Conservation (phyloP, 768 basidiomycete species). For the Phaffia australis region DNA sequence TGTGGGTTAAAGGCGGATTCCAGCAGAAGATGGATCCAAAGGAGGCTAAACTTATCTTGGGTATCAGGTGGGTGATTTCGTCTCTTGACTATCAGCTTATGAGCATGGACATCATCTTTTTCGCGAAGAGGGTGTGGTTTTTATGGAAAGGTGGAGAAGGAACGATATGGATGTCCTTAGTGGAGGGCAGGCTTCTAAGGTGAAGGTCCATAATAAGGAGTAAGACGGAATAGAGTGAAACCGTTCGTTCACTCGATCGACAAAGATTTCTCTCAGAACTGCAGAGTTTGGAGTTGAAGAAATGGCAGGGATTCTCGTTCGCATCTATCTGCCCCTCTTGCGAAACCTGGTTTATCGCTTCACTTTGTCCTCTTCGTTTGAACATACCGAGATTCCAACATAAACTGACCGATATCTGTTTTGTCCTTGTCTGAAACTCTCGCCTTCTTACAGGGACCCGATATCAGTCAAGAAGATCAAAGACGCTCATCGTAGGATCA, state of each 20-base stretch:
- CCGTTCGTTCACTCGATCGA: neutral
- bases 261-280: neutral
- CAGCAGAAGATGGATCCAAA: slow-evolving; percentile 88
- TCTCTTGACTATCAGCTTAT: neutral
- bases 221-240: neutral
- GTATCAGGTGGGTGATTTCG: slow-evolving; percentile 61
- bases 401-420: slow-evolving; percentile 2
- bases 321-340: neutral
- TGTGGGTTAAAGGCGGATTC: slow-evolving; percentile 92
- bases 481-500: slow-evolving; percentile 90
- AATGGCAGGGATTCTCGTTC: no score
- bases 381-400: neutral
- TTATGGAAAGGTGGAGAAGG: no score
- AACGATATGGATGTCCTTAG: no score
- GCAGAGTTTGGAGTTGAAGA: no score
- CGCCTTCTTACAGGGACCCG: slow-evolving; percentile 53
- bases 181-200: no score
- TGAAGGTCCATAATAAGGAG: neutral
- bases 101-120: neutral
- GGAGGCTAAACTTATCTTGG: slow-evolving; percentile 83
- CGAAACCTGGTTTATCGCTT: neutral
- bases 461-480: slow-evolving; percentile 66
- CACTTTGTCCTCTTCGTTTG: neutral
- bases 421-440: slow-evolving; percentile 4
- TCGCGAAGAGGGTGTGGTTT: no score